A percentile compares a stretch with the other conserved stretches of the same genome.
Conservation (phyloP, 768 basidiomycete genomes). For the Fomitopsis serialis region DNA sequence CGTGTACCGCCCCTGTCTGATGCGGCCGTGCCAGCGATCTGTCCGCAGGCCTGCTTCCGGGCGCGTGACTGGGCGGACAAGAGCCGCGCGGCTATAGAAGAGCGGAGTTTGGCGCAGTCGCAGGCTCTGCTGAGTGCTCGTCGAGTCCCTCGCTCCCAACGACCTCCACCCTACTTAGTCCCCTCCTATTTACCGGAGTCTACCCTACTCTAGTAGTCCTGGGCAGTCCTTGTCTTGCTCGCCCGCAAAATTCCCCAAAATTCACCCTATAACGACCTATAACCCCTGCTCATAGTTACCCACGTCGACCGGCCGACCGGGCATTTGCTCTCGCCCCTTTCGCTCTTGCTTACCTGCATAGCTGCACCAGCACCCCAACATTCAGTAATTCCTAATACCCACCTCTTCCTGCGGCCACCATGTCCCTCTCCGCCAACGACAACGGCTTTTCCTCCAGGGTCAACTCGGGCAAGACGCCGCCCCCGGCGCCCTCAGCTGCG, state of each 20-base stretch:
- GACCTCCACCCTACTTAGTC: conserved; percentile 45
- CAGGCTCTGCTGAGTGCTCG: conserved; percentile 11
- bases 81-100: conserved; percentile 18
- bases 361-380: conserved; percentile 21
- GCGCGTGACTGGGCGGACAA: neutral
- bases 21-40: neutral
- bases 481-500: conserved; percentile 85
- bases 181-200: conserved; percentile 47
- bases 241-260: conserved; percentile 28
- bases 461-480: conserved; percentile 84
- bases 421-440: conserved; percentile 88
- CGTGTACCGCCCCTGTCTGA: neutral
- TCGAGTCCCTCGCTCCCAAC: conserved; percentile 29
- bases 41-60: neutral
- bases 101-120: conserved; percentile 24
- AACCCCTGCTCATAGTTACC: conserved; percentile 37
- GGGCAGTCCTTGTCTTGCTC: conserved; percentile 39
- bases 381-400: conserved; percentile 79
- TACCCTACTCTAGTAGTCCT: conserved; percentile 49
- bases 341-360: conserved; percentile 26
- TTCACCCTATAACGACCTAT: conserved; percentile 35
- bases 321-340: conserved; percentile 20
- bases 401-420: conserved; percentile 61
- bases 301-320: conserved; percentile 27
- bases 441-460: conserved; percentile 76